phyloP scores from a whole-genome alignment of 371 early-diverging fungal genomes.

The Rhizopus arrhizus region DNA sequence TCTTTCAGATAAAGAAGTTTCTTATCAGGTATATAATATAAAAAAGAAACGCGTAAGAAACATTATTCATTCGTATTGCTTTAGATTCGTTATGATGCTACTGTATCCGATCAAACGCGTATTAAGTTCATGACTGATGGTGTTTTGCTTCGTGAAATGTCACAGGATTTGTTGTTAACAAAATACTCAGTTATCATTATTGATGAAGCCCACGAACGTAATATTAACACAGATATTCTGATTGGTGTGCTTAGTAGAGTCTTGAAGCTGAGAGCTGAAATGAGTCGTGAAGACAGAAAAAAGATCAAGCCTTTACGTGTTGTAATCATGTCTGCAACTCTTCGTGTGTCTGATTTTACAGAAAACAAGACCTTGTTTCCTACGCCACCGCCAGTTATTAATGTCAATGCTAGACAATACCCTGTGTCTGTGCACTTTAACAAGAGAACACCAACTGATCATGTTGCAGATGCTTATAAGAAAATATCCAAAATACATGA shows the following conservation, averaged over 20 bases:
- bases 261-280: slow-evolving; percentile 64
- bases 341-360: slow-evolving; percentile 92
- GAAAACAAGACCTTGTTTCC: slow-evolving; percentile 79
- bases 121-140: slow-evolving; percentile 99
- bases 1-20: slow-evolving; percentile 58
- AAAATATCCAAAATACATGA: slow-evolving; percentile 93
- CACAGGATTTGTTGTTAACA: slow-evolving; percentile 83
- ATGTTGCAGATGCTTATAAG: slow-evolving; percentile 79
- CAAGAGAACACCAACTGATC: slow-evolving; percentile 69
- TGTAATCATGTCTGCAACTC: slow-evolving; percentile 99
- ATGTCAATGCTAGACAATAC: slow-evolving; percentile 92
- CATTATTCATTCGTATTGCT: background rate
- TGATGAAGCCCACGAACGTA: slow-evolving; percentile 99
- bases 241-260: slow-evolving; percentile 93
- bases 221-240: slow-evolving; percentile 96
- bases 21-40: slow-evolving; percentile 47
- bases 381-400: slow-evolving; percentile 81
- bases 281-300: slow-evolving; percentile 59
- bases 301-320: slow-evolving; percentile 85
- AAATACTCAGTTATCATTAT: slow-evolving; percentile 95
- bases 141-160: slow-evolving; percentile 93
- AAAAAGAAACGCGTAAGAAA: background rate
- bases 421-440: slow-evolving; percentile 90
- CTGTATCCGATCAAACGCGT: slow-evolving; percentile 71
- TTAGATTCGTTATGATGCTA: slow-evolving; percentile 94